phyloP scores from a whole-genome alignment of 1,284 basidiomycete species.

The Ustilago hordei region DNA sequence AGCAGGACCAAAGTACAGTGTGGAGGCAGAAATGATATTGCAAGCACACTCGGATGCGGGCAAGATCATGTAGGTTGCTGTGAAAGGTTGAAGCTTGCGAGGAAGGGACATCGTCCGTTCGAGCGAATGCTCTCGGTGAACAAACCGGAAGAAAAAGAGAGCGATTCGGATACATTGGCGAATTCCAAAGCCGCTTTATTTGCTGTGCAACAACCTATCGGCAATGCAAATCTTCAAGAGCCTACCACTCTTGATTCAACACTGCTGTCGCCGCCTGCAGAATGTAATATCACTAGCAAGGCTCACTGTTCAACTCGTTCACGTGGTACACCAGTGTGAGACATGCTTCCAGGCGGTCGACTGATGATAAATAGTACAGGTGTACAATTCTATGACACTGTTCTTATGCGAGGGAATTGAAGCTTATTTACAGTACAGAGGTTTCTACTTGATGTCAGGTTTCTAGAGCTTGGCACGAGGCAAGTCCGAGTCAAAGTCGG shows the following conservation, averaged over 20 bases:
- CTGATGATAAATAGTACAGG: background rate
- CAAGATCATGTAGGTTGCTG: background rate
- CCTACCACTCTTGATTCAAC: too few species aligned
- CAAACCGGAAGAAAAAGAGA: slow-evolving; percentile 1
- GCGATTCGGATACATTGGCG: background rate
- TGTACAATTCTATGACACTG: slow-evolving; percentile 6
- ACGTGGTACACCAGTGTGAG: background rate
- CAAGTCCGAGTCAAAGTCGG: slow-evolving; percentile 53
- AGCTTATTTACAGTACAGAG: background rate
- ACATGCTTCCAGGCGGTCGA: background rate
- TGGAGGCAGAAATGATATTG: background rate
- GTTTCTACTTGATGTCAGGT: background rate
- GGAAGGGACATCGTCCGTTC: background rate
- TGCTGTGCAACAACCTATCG: background rate
- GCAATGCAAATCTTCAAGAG: slow-evolving; percentile 3
- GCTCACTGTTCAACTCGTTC: background rate
- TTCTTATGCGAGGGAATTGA: background rate
- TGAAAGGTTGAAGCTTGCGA: background rate
- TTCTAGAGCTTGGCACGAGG: slow-evolving; percentile 52
- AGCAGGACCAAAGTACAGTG: background rate
- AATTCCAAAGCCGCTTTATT: slow-evolving; percentile 4
- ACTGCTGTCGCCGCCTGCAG: too few species aligned
- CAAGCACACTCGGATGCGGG: background rate
- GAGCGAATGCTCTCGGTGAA: background rate
- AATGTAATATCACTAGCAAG: background rate